Evolutionary conservation across 2,329 filamentous ascomycete genomes (phyloP), one percentile per base, ranked within the genome.

Genomic region (Trichoderma sp.): DNA sequence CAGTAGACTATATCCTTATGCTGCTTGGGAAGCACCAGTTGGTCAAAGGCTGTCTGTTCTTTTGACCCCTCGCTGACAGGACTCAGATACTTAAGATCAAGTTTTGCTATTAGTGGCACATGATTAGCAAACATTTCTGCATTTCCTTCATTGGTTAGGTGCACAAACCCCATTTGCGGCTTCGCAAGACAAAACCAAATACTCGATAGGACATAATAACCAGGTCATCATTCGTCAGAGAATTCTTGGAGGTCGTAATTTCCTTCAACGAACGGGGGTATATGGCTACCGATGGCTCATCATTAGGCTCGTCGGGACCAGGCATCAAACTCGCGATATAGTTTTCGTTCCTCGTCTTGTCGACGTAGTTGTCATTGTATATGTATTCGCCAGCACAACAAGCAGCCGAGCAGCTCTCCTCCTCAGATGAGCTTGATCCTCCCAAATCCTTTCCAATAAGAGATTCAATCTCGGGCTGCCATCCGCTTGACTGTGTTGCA

Each of bases 201-300:
- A 81, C 79, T 0, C 79, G 74, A n/a, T 78, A 76, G 1, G 76
- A 75, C 76, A 82, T 80, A 34, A 82, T 77, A 0, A 80, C 18
- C 0, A 77, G 53, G 32, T 81, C 79, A 21, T 77, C 76, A 1
- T 79, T 76, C 2, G 62, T 70, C 6, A 75, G 15, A 28, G 24
- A 18, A 1, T 32, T 8, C 51, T 71, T 53, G 14, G 68, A 30
- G 6, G 30, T 53, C 8, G 53, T 47, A 6, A 71, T 11, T n/a
- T 73, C 71, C 26, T 70, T 65, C 6, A 72, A 28, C 0, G 15
- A 34, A 1, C 63, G 71, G 2, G 71, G 71, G 9, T 70, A 43
- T 7, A 68, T 60, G 6, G 65, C 53, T 18, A 68, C 34, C 7
- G 65, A 39, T 9, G 53, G 53, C 5, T 68, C 71, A 3, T 26